Conservation (phyloP, 768 basidiomycete genomes). For the Myochromella boudieri region DNA sequence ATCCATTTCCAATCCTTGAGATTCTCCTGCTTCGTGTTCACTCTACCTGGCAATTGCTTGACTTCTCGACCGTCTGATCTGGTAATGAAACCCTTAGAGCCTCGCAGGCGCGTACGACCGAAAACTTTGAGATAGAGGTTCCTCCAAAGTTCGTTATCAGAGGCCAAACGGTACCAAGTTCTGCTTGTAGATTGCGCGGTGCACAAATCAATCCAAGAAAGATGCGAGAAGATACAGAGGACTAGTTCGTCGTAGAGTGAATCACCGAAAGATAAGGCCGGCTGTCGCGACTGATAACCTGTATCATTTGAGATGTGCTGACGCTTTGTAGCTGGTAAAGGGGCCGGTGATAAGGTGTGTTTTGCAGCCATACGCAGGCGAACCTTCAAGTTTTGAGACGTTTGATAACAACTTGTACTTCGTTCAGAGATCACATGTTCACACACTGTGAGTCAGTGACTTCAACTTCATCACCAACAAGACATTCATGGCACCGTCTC, state of each 20-base stretch:
- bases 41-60: slow-evolving; percentile 58
- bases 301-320: slow-evolving; percentile 29
- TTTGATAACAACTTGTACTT: too few species aligned
- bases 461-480: too few species aligned
- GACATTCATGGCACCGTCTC: slow-evolving; percentile 49
- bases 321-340: slow-evolving; percentile 61
- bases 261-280: slow-evolving; percentile 46
- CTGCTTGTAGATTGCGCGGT: slow-evolving; percentile 57
- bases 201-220: slow-evolving; percentile 70
- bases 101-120: slow-evolving; percentile 68
- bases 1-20: slow-evolving; percentile 80
- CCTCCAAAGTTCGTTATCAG: slow-evolving; percentile 77
- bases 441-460: too few species aligned
- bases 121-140: slow-evolving; percentile 60
- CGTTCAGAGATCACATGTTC: too few species aligned
- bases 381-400: too few species aligned
- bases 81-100: slow-evolving; percentile 60
- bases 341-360: slow-evolving; percentile 44
- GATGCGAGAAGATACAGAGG: slow-evolving; percentile 69
- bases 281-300: slow-evolving; percentile 1
- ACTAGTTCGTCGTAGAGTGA: slow-evolving; percentile 76
- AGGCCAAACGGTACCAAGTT: slow-evolving; percentile 66
- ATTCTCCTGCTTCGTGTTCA: slow-evolving; percentile 31
- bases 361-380: slow-evolving; percentile 33
- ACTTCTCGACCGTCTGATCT: slow-evolving; percentile 58